phyloP scores from a whole-genome alignment of 306 rosid species.

The Spatholobus suberectus region DNA sequence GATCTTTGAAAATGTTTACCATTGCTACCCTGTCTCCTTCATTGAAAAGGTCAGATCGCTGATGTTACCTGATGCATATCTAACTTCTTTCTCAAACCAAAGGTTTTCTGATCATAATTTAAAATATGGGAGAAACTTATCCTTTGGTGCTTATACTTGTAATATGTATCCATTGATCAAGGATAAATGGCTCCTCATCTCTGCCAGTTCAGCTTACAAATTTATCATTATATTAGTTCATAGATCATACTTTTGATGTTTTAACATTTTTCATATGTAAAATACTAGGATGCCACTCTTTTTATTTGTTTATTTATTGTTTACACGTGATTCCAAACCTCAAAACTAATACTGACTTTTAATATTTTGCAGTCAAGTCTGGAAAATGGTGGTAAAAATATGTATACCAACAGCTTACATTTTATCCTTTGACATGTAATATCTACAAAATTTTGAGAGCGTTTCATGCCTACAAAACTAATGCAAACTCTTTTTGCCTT shows the following conservation, averaged over 20 bases:
- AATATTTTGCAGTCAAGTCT: slow-evolving; percentile 49
- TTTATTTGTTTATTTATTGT: not conserved
- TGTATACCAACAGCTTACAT: not conserved
- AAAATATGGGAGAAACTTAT: not conserved
- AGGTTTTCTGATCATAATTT: too few relatives aligned
- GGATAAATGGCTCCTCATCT: not conserved
- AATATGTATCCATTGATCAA: not conserved
- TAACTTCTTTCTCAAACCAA: too few relatives aligned
- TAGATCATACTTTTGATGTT: not conserved
- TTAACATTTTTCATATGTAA: not conserved
- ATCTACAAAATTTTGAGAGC: not conserved
- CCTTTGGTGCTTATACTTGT: not conserved
- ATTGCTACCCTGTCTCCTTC: slow-evolving; percentile 49
- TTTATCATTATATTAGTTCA: not conserved
- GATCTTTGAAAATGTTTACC: slow-evolving; percentile 44
- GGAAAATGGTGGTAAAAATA: slow-evolving; percentile 66
- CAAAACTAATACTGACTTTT: not conserved
- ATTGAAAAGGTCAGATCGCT: slow-evolving; percentile 46
- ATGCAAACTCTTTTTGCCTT: slow-evolving; percentile 28
- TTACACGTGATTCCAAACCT: not conserved
- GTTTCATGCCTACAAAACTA: not conserved
- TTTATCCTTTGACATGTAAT: not conserved
- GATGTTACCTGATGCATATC: not conserved
- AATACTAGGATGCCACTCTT: too few relatives aligned
- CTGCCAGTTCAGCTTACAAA: not conserved